Evolutionary conservation across 352 stramenopile species (phyloP).

Genomic region (Globisporangium solare): DNA sequence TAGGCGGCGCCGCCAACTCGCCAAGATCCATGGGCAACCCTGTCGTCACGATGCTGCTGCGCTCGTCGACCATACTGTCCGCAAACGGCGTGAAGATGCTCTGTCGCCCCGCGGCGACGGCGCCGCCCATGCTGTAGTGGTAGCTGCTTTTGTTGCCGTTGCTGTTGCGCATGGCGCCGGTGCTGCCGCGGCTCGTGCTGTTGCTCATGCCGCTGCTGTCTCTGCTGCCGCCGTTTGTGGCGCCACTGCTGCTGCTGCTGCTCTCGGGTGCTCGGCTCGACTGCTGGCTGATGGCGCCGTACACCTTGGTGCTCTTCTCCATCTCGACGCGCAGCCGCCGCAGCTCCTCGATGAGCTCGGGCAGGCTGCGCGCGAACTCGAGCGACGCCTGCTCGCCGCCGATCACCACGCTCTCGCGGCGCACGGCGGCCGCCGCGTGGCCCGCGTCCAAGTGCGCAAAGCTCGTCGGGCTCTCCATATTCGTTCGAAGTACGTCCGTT

Average conservation of each 20-base stretch:
- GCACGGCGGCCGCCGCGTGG: neutral
- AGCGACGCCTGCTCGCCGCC: slow-evolving; percentile 15
- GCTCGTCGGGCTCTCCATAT: neutral
- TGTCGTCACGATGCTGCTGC: slow-evolving; percentile 6
- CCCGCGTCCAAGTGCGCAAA: neutral
- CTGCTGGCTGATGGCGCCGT: slow-evolving; percentile 48
- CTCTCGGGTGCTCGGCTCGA: slow-evolving; percentile 8
- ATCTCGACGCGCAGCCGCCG: slow-evolving; percentile 57
- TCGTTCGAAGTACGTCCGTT: no score
- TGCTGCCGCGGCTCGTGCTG: neutral
- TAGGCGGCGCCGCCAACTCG: slow-evolving; percentile 12
- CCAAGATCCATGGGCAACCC: slow-evolving; percentile 13
- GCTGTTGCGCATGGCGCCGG: slow-evolving; percentile 7
- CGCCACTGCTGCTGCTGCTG: slow-evolving; percentile 14
- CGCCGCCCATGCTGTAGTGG: neutral
- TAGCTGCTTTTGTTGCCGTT: slow-evolving; percentile 3
- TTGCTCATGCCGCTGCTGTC: slow-evolving; percentile 13
- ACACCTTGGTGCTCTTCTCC: slow-evolving; percentile 67
- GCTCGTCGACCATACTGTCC: slow-evolving; percentile 7
- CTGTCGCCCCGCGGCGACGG: slow-evolving; percentile 4
- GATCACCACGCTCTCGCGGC: slow-evolving; percentile 23
- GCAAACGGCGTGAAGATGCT: slow-evolving; percentile 41
- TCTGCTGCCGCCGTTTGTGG: slow-evolving; percentile 3
- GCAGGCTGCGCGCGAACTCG: slow-evolving; percentile 59
- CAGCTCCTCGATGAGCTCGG: slow-evolving; percentile 59